Evolutionary conservation across 306 rosid genomes (phyloP), one percentile per base, ranked within the genome.

Genomic region (Quercus gilva): DNA sequence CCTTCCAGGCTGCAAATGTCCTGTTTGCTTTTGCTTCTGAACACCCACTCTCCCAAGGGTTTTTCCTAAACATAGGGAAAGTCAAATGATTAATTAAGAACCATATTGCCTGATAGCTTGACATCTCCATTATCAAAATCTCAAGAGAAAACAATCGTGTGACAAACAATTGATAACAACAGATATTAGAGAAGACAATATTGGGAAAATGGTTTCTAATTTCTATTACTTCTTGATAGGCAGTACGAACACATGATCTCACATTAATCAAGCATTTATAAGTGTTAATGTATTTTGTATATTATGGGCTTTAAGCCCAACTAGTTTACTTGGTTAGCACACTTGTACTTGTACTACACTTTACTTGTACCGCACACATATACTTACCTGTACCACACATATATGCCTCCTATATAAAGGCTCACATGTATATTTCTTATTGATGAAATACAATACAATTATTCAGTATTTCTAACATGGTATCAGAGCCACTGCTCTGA

Each of bases 11-110:
- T 75, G 84, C 90, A 82, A 63, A 83, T 58, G 69, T 90, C 78
- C 79, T 88, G 85, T 37, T 80, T 90, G 84, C 94, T 94, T 88
- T 91, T 94, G 90, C 98, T 94, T 85, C 94, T 87, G 82, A 91
- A 94, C 74, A 88, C 94, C 98, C 98, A 94, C 51, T 82, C 83
- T 85, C 98, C 98, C 74, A 94, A 80, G 45, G 91, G 92, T 59
- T 73, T 80, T 79, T 91, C 94, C 98, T 94, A 79, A 69, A 85
- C 72, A 84, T 60, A 51, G 12, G 52, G 69, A 82, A 77, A 83
- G 43, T 20, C 71, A 76, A 33, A 60, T 59, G n/a, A 76, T 74
- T 14, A 55, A 37, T 74, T 74, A 19, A 23, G 69, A 45, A 75
- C 69, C n/a, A 29, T 57, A 29, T 14, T 51, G 26, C 56, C 37